Base-by-base conservation (phyloP, 768 basidiomycete genomes). In the Lyophyllum atratum region DNA sequence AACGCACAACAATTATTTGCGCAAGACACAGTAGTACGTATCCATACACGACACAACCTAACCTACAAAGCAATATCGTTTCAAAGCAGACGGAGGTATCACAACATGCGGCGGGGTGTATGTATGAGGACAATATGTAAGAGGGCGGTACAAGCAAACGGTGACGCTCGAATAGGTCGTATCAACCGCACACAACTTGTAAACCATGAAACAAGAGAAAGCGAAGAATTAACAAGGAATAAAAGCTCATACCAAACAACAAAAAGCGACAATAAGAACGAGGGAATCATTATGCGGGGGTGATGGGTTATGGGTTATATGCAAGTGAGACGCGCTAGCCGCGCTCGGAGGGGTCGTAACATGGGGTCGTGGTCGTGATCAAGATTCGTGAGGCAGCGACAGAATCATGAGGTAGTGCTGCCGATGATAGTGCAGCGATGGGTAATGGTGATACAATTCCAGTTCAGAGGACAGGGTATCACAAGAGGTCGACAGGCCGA, bases 1-100 rank as follows among this genome's bases (percentile, higher is more conserved):
- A n/a, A n/a, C n/a, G 39, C 39, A 40, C 49, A 39, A 49, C 21
- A 37, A 49, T 34, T 22, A 49, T 25, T 12, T 25, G 37, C 34
- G n/a, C 49, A 49, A 15, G 49, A 49, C 15, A 25, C 26, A 26
- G 40, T 17, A 37, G 19, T 34, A 49, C 14, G n/a, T 53, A 45
- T 29, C 42, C 34, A 26, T 55, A 55, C 54, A 55, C 25, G 12
- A 25, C 17, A 37, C 29, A n/a, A 29, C 12, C 15, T 49, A 39
- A 48, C 46, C 24, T 48, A 55, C 54, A 55, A 55, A 48, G 54
- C 45, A 49, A 55, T n/a, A 5, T 37, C 39, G 44, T 34, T 4
- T n/a, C 28, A 26, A 9, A 54, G 28, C 52, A 44, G 37, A 15
- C 12, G 34, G 34, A n/a, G n/a, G n/a, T n/a, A n/a, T n/a, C n/a